Conservation (phyloP, 148 eudicot species). For the Chenopodium quinoa region DNA sequence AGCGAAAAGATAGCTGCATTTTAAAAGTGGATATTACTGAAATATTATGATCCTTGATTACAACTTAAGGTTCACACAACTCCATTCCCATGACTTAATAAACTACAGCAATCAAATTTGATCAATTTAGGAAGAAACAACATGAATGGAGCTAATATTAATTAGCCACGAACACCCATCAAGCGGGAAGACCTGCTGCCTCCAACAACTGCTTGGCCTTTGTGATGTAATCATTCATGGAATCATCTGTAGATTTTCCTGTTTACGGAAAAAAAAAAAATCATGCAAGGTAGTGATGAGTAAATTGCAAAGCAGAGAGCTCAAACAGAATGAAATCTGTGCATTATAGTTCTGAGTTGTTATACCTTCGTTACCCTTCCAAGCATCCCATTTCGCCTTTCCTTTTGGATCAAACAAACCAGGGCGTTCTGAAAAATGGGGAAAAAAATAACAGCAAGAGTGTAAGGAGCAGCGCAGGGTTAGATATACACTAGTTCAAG, state of each 20-base stretch:
- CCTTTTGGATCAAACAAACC: slow-evolving; percentile 79
- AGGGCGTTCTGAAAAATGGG: slow-evolving; percentile 62
- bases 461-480: not conserved
- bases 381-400: slow-evolving; percentile 92
- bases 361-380: slow-evolving; percentile 92
- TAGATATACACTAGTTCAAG: not conserved
- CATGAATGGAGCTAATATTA: slow-evolving; percentile 4
- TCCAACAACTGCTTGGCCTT: slow-evolving; percentile 93
- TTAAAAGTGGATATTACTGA: not conserved
- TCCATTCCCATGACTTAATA: slow-evolving; percentile 9
- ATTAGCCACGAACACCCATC: slow-evolving; percentile 11
- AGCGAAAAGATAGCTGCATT: not conserved
- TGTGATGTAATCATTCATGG: slow-evolving; percentile 85
- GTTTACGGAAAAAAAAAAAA: slow-evolving; percentile 13
- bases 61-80: slow-evolving; percentile 9
- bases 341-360: not conserved
- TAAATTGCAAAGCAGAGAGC: not conserved
- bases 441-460: not conserved
- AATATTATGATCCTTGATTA: not conserved
- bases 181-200: slow-evolving; percentile 57
- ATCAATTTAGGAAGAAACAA: slow-evolving; percentile 12
- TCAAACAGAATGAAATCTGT: not conserved
- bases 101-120: slow-evolving; percentile 9
- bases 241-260: slow-evolving; percentile 81
- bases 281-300: no score